Evolutionary conservation across 1,284 basidiomycete genomes (phyloP), one percentile per base, ranked within the genome.

Genomic region (Cutaneotrichosporon cavernicola): DNA sequence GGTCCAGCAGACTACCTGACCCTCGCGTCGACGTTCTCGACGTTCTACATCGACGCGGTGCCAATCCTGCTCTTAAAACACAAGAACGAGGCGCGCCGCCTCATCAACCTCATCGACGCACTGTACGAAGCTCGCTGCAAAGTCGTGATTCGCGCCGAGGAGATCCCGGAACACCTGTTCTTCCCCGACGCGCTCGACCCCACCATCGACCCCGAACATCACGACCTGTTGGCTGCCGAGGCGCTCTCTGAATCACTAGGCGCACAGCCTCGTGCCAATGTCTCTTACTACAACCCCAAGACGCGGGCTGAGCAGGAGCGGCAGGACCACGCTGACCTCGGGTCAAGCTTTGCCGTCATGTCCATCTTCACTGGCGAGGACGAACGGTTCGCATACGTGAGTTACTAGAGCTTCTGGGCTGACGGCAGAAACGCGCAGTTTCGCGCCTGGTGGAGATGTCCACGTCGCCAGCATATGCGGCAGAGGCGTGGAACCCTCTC

Each of bases 21-120:
- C 0, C 77, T 90, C 10, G 85, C 87, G 0, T 85, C 85, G 0
- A 84, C 82, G 1, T 88, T 84, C 69, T 82, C 83, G 62, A 87
- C 85, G 0, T 78, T 89, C 61, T 82, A 86, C 67, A 82, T 90
- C 60, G 85, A 86, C 56, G 80, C 84, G 40, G 84, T 89, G 21
- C 88, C 88, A 0, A 70, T 86, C 34, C 81, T 90, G 3, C 82
- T 82, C 14, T 78, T 89, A 4, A 72, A 72, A 46, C 68, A 76
- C 64, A 90, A 89, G 81, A 88, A 90, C 74, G 86, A 89, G 77
- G 88, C 88, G 4, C 79, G 88, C 13, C 81, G 88, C 4, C 85
- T 90, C 74, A 90, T 90, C 72, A 89, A 87, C 14, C 82, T 90
- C 60, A 84, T 90, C 49, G 89, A 90, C 70, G 88, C 88, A 0